phyloP scores from a whole-genome alignment of 352 stramenopile species.

The Phytophthora idaei region DNA sequence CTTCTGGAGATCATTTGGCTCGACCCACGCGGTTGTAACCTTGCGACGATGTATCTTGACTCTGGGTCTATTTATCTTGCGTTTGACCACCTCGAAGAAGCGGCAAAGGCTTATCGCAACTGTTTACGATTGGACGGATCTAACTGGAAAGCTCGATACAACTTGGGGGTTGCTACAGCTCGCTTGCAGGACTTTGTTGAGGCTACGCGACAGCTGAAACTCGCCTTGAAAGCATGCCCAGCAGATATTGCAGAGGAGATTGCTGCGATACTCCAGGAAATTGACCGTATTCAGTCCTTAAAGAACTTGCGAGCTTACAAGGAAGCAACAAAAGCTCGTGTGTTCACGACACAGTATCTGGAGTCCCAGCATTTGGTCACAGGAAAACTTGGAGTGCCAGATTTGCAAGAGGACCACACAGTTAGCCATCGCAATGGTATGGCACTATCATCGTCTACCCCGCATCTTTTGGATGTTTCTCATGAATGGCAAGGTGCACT shows the following conservation, averaged over 20 bases:
- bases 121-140: conserved; percentile 42
- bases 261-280: conserved; percentile 48
- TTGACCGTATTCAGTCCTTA: conserved; percentile 40
- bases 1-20: conserved; percentile 63
- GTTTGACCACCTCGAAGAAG: conserved; percentile 58
- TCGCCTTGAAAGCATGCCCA: conserved; percentile 30
- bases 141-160: conserved; percentile 56
- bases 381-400: background rate
- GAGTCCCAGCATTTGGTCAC: conserved; percentile 36
- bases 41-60: conserved; percentile 55
- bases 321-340: conserved; percentile 34
- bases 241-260: conserved; percentile 26
- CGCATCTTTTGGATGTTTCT: conserved; percentile 39
- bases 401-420: conserved; percentile 32
- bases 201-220: conserved; percentile 49
- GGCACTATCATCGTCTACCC: conserved; percentile 10
- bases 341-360: conserved; percentile 60
- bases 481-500: conserved; percentile 48
- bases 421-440: conserved; percentile 27
- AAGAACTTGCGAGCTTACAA: conserved; percentile 46
- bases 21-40: conserved; percentile 33
- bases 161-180: conserved; percentile 52
- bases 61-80: conserved; percentile 58
- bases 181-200: conserved; percentile 55
- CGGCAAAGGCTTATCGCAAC: conserved; percentile 55